These are phyloP conservation scores for Boeremia exigua DNA, from an alignment of 2,329 filamentous ascomycete species.

Conservation along the genomic window DNA sequence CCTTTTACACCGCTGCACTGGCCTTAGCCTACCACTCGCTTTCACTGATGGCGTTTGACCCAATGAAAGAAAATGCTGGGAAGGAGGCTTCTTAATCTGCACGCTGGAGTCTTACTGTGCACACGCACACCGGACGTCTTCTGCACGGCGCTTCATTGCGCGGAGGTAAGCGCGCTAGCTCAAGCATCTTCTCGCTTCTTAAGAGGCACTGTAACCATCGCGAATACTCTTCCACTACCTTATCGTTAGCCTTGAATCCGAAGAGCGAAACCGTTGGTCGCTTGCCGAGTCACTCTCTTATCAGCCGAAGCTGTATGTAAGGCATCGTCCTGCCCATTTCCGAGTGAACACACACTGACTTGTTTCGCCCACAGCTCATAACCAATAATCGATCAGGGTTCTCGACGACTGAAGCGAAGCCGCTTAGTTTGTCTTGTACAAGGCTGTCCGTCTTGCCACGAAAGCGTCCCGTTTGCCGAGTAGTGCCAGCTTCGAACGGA, in stretches of 20 bases:
- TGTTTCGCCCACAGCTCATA: slow-evolving; percentile 22
- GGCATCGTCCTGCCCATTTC: slow-evolving; percentile 2
- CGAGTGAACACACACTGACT: slow-evolving; percentile 24
- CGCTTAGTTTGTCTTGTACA: slow-evolving; percentile 33
- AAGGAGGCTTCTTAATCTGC: slow-evolving; percentile 28
- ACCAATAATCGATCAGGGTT: slow-evolving; percentile 21
- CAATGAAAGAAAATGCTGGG: slow-evolving; percentile 25
- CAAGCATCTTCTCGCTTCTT: slow-evolving; percentile 25
- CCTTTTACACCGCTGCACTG: slow-evolving; percentile 32
- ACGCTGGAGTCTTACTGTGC: slow-evolving; percentile 32
- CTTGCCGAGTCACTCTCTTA: not conserved
- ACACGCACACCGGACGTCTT: slow-evolving; percentile 39
- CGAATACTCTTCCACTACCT: not conserved
- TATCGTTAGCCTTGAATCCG: not conserved
- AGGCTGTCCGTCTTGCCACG: slow-evolving; percentile 29
- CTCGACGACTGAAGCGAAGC: slow-evolving; percentile 23
- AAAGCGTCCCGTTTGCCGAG: slow-evolving; percentile 32
- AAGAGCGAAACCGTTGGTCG: not conserved
- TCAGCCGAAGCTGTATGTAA: slow-evolving; percentile 1
- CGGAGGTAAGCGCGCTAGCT: slow-evolving; percentile 30
- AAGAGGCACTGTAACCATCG: slow-evolving; percentile 20
- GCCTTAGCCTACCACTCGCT: slow-evolving; percentile 26
- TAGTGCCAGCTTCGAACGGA: slow-evolving; percentile 19
- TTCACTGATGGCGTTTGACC: slow-evolving; percentile 28
- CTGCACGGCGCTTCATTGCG: slow-evolving; percentile 40